Base-by-base conservation (phyloP, 2,329 filamentous ascomycete species). In the Penicillium psychrosexuale region DNA sequence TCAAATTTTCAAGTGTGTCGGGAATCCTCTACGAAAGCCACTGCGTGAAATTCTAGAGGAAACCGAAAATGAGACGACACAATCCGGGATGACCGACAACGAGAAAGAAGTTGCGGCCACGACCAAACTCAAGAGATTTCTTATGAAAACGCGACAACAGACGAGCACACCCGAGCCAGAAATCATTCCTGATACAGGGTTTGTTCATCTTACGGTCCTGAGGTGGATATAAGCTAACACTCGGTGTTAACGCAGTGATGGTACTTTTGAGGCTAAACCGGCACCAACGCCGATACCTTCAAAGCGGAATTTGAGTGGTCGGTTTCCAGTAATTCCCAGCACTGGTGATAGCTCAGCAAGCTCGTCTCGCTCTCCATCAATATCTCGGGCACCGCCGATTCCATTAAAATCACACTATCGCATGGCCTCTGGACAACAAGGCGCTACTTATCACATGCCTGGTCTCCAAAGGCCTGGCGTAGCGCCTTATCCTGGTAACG, bases 1-100 rank as follows among this genome's bases (percentile, higher is more conserved):
- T 56, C 90, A 93, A 69, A 89, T 95, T 61, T 80, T 97, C 53
- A 96, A 96, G 72, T 84, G 97, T 34, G 89, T 93, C 55, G 91
- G 91, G 43, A 97, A 97, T 64, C 90, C 90, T 8, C 83, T 97
- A 55, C 83, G 82, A 55, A 93, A 93, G 64, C 91, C 91, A 3
- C 87, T 90, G 15, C 84, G 82, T 63, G 85, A 88, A 61, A 80
- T 88, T 13, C 72, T 91, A 27, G 84, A 87, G 62, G 76, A 83
- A 11, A 84, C 84, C 58, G 86, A 89, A 63, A 83, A 78, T 53
- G 87, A 90, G 64, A 80, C 86, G 30, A 82, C 81, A 73, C 60
- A 73, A 12, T 77, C 78, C 34, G 75, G 77, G 17, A 76, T 80
- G 63, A 80, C 79, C 27, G 82, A 84, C 48, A 82, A 82, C 57